phyloP scores from a whole-genome alignment of 73 alveolate species.

The Uronychia binucleata region DNA sequence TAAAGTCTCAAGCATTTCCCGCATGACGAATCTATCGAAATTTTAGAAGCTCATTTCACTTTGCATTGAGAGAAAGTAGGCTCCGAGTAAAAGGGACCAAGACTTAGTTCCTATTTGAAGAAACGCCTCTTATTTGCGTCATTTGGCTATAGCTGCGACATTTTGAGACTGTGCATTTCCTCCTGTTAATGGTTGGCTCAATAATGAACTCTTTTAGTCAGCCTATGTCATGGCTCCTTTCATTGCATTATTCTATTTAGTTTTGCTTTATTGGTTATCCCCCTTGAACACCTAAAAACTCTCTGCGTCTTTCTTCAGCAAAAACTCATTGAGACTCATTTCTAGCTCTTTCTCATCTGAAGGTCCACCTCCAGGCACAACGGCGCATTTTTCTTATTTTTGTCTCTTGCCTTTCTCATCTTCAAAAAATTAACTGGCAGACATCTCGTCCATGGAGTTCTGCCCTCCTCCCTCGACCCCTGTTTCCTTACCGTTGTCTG shows the following conservation, averaged over 20 bases:
- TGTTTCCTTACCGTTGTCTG: not conserved
- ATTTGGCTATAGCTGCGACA: not conserved
- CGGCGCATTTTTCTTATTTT: not conserved
- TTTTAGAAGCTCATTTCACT: slow-evolving; percentile 11
- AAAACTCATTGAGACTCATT: slow-evolving; percentile 20
- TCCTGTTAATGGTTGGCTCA: not conserved
- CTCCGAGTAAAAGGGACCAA: slow-evolving; percentile 35
- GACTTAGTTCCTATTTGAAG: slow-evolving; percentile 37
- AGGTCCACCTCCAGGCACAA: slow-evolving; percentile 6
- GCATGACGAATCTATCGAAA: slow-evolving; percentile 13
- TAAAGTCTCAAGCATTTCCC: slow-evolving; percentile 32
- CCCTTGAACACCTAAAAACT: not conserved
- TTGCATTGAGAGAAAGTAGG: slow-evolving; percentile 20
- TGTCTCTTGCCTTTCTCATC: slow-evolving; percentile 7
- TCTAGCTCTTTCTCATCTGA: not conserved
- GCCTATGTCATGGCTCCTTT: not conserved
- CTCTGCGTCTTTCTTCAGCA: slow-evolving; percentile 8
- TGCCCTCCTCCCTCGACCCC: not conserved
- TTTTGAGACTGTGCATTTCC: too few relatives aligned
- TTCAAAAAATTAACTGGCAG: slow-evolving; percentile 6
- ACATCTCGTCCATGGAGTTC: slow-evolving; percentile 1
- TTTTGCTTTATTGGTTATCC: too few relatives aligned
- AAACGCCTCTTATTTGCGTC: not conserved
- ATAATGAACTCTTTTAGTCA: not conserved
- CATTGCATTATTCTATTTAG: not conserved